A percentile compares a stretch with the other conserved stretches of the same genome.
Conservation (phyloP, 2,329 filamentous ascomycete species). For the Penicillium sp. region DNA sequence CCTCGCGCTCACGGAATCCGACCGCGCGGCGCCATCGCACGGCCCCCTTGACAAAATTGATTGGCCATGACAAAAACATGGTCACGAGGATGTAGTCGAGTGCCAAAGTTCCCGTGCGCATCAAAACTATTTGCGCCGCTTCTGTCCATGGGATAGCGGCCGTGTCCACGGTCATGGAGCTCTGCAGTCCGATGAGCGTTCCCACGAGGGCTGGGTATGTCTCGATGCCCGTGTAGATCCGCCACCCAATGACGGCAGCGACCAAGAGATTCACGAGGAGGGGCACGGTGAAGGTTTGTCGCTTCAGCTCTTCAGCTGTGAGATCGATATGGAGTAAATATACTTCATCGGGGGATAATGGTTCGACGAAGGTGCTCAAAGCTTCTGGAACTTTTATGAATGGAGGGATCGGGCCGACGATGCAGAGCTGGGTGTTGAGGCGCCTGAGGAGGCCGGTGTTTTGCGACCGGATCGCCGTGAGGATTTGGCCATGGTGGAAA, state of each 20-base stretch:
- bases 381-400: conserved; percentile 67
- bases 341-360: conserved; percentile 68
- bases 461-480: conserved; percentile 35
- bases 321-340: conserved; percentile 85
- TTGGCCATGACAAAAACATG: conserved; percentile 73
- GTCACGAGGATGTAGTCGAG: conserved; percentile 71
- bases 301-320: conserved; percentile 70
- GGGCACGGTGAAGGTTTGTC: conserved; percentile 79
- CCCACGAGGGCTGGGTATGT: conserved; percentile 71
- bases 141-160: conserved; percentile 58
- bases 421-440: conserved; percentile 36
- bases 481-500: conserved; percentile 38
- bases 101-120: conserved; percentile 66
- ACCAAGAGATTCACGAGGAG: conserved; percentile 74
- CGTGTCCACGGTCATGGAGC: conserved; percentile 66
- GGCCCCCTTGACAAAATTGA: conserved; percentile 70
- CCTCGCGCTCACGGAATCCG: conserved; percentile 77
- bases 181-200: conserved; percentile 66
- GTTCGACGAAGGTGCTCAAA: conserved; percentile 66
- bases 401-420: conserved; percentile 56
- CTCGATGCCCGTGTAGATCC: conserved; percentile 68
- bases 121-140: conserved; percentile 59
- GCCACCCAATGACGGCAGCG: conserved; percentile 64
- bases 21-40: conserved; percentile 71
- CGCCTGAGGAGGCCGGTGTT: conserved; percentile 28